Base-by-base conservation (phyloP, 2,329 filamentous ascomycete species). In the Phoma sp. region DNA sequence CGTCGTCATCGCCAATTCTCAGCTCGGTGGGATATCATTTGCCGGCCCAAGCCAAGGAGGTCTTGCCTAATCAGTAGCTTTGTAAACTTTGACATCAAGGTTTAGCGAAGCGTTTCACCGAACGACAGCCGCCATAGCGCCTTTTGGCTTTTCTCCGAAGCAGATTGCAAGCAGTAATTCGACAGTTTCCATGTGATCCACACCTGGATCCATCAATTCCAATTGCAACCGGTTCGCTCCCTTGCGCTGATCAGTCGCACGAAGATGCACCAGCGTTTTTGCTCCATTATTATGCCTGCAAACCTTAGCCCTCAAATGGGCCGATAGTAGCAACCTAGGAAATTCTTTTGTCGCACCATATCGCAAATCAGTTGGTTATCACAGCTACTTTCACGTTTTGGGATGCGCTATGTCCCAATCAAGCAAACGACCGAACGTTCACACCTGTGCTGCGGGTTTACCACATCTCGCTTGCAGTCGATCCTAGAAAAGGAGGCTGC, bases 31-130 rank as follows among this genome's bases (percentile, higher is more conserved):
- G 21, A 38, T 34, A n/a, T 48, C 28, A 39, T 34, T 14, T 17
- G 21, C 14, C 14, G 43, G 38, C 10, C 39, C 25, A 42, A 23
- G 30, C 30, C 45, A 45, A 42, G 51, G 53, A 42, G 47, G 33
- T 42, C 53, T 36, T 56, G 25, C 47, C 47, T 50, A 56, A 56
- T 38, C 28, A 25, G 37, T 40, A 25, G 11, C 14, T 17, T 29
- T 45, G 32, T 36, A 25, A 38, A 2, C 39, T 33, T 49, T 23
- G 4, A 20, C n/a, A 2, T 21, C 39, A 54, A 38, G 51, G 52
- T 39, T 46, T 47, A 55, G 46, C 42, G 47, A 56, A 17, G 18
- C 34, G 7, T 45, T 40, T 45, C 45, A 28, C 38, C 43, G 25
- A 53, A 43, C 39, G 45, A 33, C 33, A 34, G 43, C 45, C 39